Base-by-base conservation (phyloP, 129 eudicot species). In the Lactuca sativa region DNA sequence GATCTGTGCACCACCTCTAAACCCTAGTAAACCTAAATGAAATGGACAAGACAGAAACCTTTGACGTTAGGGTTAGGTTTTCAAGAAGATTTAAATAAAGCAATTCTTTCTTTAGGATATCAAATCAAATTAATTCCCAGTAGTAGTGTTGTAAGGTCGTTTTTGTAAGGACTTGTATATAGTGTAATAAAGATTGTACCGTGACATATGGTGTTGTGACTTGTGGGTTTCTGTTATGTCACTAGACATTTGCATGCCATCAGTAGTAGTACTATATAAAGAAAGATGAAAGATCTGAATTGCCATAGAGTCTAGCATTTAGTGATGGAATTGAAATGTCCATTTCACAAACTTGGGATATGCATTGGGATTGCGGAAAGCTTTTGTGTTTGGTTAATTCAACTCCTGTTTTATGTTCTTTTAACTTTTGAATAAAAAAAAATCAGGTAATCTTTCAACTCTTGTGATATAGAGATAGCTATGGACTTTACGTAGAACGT, bases 171-270 rank as follows among this genome's bases (percentile, higher is more conserved):
- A 67, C 30, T 67, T 76, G 81, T 77, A 77, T 15, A 69, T 77
- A 6, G 59, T 62, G 81, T 54, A 69, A 77, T 77, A 69, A 77
- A 77, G 81, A 69, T 77, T 61, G 81, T 62, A 69, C 81, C 17
- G 44, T 61, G 69, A 37, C n/a, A 59, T 70, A 15, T 11, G 34
- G 67, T 59, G 65, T 66, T 51, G 75, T 69, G 65, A 54, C 75
- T 69, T 76, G 69, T 76, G 81, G 76, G 81, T 77, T 77, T 69
- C 81, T 77, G 81, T 77, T 77, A 69, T 77, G 81, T 77, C 81
- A 77, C 62, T 77, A 61, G 81, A 77, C 81, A 58, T 69, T 77
- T 77, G 71, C 71, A 57, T 77, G 81, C 13, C 63, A 54, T 69
- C 37, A 53, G 54, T 31, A 64, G 64, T 65, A 57, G 77, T 72